Base-by-base conservation (phyloP, 768 basidiomycete species). In the Trichaptum fuscoviolaceum region DNA sequence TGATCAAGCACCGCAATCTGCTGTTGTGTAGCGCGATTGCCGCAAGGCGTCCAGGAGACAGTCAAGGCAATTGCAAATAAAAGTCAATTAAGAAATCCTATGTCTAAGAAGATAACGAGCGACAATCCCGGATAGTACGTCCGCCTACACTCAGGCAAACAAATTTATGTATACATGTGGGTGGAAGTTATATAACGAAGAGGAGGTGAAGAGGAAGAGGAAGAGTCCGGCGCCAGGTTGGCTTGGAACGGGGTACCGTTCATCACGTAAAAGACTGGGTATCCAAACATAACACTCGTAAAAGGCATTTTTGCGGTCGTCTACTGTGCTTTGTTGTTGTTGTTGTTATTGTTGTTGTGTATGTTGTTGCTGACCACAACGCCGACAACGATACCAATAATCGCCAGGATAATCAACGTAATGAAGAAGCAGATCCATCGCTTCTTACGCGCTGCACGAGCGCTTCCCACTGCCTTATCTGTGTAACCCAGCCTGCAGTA, bases 361-460 rank as follows among this genome's bases (percentile, higher is more conserved):
- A 79, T 72, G 64, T 83, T 80, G 58, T 77, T 82, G 24, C 85
- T 77, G 27, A 89, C 82, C 35, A 87, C 81, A 6, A 84, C 87
- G 27, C 85, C 79, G 34, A 92, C 80, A 63, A 91, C 81, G 59
- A 84, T 88, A 59, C 87, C 80, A 62, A 92, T 84, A 69, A 88
- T 84, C 67, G 90, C 80, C 64, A 95, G 72, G 66, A 93, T 73
- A 65, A 87, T 67, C 27, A 95, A 72, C 65, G 77, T 73, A 67
- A 94, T 86, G 78, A 87, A 74, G 83, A 96, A 96, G 80, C 96
- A 98, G 75, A 96, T 96, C 95, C 95, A 97, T 72, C 95, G 88
- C 85, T 96, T 98, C 78, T 90, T 93, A 67, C 96, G 88, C 24
- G 96, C 96, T 35, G 90, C 85, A 34, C 91, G 85, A 24, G 96